phyloP scores from a whole-genome alignment of 2,329 filamentous ascomycete genomes.

The Epichloe coenophiala region DNA sequence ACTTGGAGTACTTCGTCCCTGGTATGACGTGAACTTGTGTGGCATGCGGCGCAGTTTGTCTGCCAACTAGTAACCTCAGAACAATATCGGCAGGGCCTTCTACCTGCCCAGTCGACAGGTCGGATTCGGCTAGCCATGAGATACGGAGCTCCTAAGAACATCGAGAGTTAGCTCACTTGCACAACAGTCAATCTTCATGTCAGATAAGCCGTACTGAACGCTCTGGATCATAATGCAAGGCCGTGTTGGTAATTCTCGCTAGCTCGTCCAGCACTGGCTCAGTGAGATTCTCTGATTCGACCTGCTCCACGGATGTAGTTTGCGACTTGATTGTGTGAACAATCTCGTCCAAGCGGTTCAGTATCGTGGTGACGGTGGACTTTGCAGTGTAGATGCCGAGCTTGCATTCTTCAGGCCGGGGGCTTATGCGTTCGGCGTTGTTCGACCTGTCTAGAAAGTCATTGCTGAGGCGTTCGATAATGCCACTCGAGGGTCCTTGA shows the following conservation, averaged over 20 bases:
- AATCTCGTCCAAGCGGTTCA: conserved; percentile 23
- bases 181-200: background rate
- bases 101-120: conserved; percentile 8
- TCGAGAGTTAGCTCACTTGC: background rate
- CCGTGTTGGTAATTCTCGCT: conserved; percentile 20
- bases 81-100: conserved; percentile 32
- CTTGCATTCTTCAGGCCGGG: conserved; percentile 9
- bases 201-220: conserved; percentile 10
- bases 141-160: conserved; percentile 19
- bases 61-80: conserved; percentile 28
- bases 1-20: background rate
- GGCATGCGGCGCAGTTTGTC: background rate
- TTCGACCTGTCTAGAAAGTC: conserved; percentile 19
- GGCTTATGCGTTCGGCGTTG: conserved; percentile 16
- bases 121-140: conserved; percentile 26
- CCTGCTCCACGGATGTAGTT: conserved; percentile 12
- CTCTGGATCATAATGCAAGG: conserved; percentile 10
- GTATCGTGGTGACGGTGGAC: conserved; percentile 15
- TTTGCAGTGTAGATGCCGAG: conserved; percentile 20
- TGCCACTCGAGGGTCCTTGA: conserved; percentile 8
- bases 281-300: conserved; percentile 9
- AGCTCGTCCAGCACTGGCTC: conserved; percentile 16
- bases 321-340: conserved; percentile 14
- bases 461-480: conserved; percentile 15
- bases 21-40: conserved; percentile 11